Percentiles rank a stretch among this genome's conserved stretches.
phyloP scores from a whole-genome alignment of 2,329 filamentous ascomycete species.

The Calonectria pteridis region DNA sequence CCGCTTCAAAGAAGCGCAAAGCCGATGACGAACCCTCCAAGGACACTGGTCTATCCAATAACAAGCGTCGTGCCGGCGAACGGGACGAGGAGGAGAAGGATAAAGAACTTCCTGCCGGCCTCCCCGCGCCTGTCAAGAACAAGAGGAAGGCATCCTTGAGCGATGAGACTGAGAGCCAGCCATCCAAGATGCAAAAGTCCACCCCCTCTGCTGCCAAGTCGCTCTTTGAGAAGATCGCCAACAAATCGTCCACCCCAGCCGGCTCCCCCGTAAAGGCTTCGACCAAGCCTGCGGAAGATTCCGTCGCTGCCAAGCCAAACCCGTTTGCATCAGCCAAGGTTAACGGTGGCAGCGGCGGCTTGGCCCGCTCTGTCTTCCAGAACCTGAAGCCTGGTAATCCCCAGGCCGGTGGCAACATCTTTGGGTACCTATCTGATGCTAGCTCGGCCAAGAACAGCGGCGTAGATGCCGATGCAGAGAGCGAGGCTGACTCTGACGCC shows the following conservation, averaged over 20 bases:
- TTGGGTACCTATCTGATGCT: constrained; percentile 69
- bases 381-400: constrained; percentile 51
- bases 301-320: constrained; percentile 48
- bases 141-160: constrained; percentile 65
- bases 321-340: constrained; percentile 52
- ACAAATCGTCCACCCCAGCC: constrained; percentile 57
- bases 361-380: constrained; percentile 59
- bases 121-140: constrained; percentile 56
- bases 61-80: constrained; percentile 59
- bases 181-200: constrained; percentile 64
- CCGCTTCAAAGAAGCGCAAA: constrained; percentile 66
- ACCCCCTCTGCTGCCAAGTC: constrained; percentile 67
- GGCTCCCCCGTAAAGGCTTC: constrained; percentile 49
- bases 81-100: constrained; percentile 56
- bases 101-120: constrained; percentile 9
- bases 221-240: constrained; percentile 69
- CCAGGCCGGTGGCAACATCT: constrained; percentile 62
- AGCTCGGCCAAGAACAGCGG: constrained; percentile 68
- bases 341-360: constrained; percentile 47
- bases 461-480: constrained; percentile 61
- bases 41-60: constrained; percentile 51
- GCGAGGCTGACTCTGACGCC: constrained; percentile 58
- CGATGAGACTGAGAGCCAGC: constrained; percentile 62
- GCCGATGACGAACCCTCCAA: constrained; percentile 63
- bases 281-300: constrained; percentile 42